These are phyloP conservation scores for Pseudoturritis turrita DNA, from an alignment of 345 rosid genomes.

Conservation along the genomic window DNA sequence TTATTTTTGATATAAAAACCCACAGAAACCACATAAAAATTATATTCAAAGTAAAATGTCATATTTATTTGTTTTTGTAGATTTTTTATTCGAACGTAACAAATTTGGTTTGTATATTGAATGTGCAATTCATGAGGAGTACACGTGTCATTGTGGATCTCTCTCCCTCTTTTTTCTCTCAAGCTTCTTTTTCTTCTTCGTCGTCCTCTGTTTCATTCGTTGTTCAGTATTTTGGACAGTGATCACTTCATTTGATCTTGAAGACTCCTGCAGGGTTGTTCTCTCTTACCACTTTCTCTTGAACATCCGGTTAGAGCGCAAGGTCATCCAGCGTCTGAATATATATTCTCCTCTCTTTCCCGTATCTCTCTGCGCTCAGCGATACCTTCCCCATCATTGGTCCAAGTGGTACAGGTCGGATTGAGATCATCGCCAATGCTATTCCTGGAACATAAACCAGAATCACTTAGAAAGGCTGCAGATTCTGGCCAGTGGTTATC, in stretches of 20 bases:
- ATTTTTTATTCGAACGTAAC: no score
- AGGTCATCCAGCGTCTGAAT: constrained; percentile 84
- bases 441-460: constrained; percentile 54
- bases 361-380: constrained; percentile 60
- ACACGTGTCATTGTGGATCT: no score
- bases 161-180: no score
- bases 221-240: no score
- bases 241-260: constrained; percentile 97
- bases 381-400: constrained; percentile 85
- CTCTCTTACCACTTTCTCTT: constrained; percentile 83
- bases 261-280: constrained; percentile 84
- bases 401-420: constrained; percentile 81
- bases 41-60: no score
- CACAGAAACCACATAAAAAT: no score
- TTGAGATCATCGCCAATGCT: constrained; percentile 92
- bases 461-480: not conserved
- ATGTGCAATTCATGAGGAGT: no score
- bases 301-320: constrained; percentile 87
- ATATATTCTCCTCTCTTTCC: constrained; percentile 65
- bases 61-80: no score
- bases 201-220: no score
- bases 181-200: no score
- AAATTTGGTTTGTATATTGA: no score
- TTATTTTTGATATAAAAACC: no score
- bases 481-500: not conserved